phyloP scores from a whole-genome alignment of 1,284 basidiomycete genomes.

The Puccinia triticina region DNA sequence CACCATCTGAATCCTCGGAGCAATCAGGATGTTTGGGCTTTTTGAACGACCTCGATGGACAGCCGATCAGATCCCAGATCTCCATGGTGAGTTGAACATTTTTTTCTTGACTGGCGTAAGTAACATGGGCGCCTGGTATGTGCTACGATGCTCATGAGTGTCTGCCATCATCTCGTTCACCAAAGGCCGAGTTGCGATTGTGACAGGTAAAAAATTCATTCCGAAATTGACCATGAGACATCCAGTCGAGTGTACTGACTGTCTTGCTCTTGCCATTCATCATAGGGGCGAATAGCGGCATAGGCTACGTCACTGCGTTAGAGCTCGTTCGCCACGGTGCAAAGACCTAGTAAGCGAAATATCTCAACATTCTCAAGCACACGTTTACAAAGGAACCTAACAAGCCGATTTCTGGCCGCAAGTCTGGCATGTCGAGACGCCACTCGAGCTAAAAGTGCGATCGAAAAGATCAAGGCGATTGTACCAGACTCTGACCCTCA shows the following conservation, averaged over 20 bases:
- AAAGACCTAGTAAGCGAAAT: slow-evolving; percentile 36
- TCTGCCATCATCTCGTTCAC: not conserved
- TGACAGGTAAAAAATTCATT: slow-evolving; percentile 22
- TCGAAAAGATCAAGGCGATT: slow-evolving; percentile 50
- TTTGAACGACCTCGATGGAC: slow-evolving; percentile 27
- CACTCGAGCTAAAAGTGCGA: slow-evolving; percentile 14
- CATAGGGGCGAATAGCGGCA: slow-evolving; percentile 35
- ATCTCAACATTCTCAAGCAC: not conserved
- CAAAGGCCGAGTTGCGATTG: slow-evolving; percentile 45
- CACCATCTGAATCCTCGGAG: not conserved
- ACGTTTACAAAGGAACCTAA: not conserved
- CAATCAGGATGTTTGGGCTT: slow-evolving; percentile 14
- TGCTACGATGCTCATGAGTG: not conserved
- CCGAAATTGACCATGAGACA: not conserved
- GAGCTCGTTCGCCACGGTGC: slow-evolving; percentile 42
- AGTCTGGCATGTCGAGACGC: slow-evolving; percentile 43
- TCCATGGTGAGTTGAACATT: slow-evolving; percentile 28
- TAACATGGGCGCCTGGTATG: too few species aligned
- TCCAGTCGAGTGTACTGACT: not conserved
- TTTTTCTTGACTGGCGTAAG: not conserved
- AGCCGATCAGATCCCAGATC: slow-evolving; percentile 40
- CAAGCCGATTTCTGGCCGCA: not conserved
- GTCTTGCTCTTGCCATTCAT: not conserved
- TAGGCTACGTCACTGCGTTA: slow-evolving; percentile 34
- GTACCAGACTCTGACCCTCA: slow-evolving; percentile 54